phyloP scores from a whole-genome alignment of 2,329 filamentous ascomycete species.

The Dothiorella sarmentorum region DNA sequence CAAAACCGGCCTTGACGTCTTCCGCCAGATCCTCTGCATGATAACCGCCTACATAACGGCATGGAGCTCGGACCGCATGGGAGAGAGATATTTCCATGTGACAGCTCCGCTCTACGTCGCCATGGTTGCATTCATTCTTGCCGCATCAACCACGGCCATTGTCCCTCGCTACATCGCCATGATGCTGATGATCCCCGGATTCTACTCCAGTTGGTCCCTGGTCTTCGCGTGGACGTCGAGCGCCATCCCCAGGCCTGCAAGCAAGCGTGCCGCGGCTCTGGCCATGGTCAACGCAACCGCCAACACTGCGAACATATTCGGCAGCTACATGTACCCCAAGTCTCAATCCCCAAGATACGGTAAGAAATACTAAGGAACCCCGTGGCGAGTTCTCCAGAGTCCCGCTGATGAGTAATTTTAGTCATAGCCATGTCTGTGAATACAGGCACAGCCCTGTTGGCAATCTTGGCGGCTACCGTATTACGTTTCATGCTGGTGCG shows the following conservation, averaged over 20 bases:
- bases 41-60: slow-evolving; percentile 2
- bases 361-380: not conserved
- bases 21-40: not conserved
- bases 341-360: not conserved
- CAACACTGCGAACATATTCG: slow-evolving; percentile 2
- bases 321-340: slow-evolving; percentile 1
- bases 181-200: slow-evolving; percentile 26
- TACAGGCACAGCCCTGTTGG: not conserved
- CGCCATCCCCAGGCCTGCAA: slow-evolving; percentile 4
- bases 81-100: slow-evolving; percentile 2
- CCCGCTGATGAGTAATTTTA: not conserved
- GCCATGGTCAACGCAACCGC: slow-evolving; percentile 18
- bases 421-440: not conserved
- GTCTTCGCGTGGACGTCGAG: slow-evolving; percentile 4
- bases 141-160: slow-evolving; percentile 2
- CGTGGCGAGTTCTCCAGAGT: not conserved
- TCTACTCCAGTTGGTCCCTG: slow-evolving; percentile 1
- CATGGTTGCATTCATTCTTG: slow-evolving; percentile 18
- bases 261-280: slow-evolving; percentile 18
- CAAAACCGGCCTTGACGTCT: not conserved
- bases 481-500: not conserved
- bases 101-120: slow-evolving; percentile 6
- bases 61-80: slow-evolving; percentile 15
- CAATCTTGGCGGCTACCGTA: not conserved
- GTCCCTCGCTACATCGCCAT: slow-evolving; percentile 32